Evolutionary conservation across 768 basidiomycete genomes (phyloP), one percentile per base, ranked within the genome.

Genomic region (Gyrodon lividus): DNA sequence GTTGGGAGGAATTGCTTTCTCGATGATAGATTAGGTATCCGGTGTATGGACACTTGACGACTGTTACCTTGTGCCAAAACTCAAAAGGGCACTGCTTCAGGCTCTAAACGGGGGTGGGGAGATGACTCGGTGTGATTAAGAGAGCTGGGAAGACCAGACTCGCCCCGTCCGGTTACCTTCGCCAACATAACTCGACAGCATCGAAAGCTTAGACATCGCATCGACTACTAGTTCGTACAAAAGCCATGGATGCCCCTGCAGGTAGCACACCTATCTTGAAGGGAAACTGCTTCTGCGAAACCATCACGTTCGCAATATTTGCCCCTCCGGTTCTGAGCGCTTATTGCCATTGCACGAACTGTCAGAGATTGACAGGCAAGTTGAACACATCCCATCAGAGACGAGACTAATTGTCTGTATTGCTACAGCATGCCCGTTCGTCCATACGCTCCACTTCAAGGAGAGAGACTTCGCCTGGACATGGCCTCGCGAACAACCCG

Each of bases 271-370:
- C 53, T 41, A 51, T 72, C 30, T 64, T 74, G 52, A 67, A 67
- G 53, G 86, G 85, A 39, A 67, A 74, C 33, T 88, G 86, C 64
- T 83, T 79, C 59, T 87, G 86, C 53, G 73, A 78, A n/a, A 56
- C 70, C 3, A 68, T 79, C 4, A 64, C 77, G 0, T 87, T 81
- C 54, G 53, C 70, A 42, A 71, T 83, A 2, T 64, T 63, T 10
- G 79, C 79, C 2, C 65, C 61, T 30, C 83, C 85, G 0, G 56
- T 79, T 4, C 67, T 81, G 30, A 79, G 78, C 55, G 84, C 81
- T 5, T 87, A 81, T 59, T 87, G 84, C 55, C 87, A 88, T 59
- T 89, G 87, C 60, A 82, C 81, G 4, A 64, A 77, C n/a, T 89
- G 87, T 59, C 86, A 87, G 64, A 71, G 77, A 35, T 62, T 86